These are phyloP conservation scores for Pleurotus ostreatus DNA, from an alignment of 768 basidiomycete genomes.

Conservation along the genomic window DNA sequence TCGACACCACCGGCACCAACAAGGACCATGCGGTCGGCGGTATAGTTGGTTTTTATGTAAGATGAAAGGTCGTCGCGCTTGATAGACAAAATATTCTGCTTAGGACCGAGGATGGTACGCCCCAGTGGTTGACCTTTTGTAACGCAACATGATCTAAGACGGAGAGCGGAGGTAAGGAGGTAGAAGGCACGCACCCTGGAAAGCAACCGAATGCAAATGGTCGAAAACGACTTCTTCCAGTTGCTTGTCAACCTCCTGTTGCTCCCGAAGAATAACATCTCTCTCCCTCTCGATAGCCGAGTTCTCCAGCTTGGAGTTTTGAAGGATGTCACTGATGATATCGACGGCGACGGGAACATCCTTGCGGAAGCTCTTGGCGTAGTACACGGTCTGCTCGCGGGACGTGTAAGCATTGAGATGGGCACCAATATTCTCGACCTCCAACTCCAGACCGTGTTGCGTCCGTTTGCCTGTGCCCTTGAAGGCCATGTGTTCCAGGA, in stretches of 20 bases:
- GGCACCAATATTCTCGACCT: slow-evolving; percentile 97
- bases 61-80: slow-evolving; percentile 80
- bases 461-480: slow-evolving; percentile 88
- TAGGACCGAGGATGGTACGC: slow-evolving; percentile 95
- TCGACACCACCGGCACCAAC: slow-evolving; percentile 96
- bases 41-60: slow-evolving; percentile 98
- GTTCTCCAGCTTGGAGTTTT: slow-evolving; percentile 90
- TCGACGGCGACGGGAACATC: slow-evolving; percentile 89
- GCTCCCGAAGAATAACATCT: slow-evolving; percentile 94
- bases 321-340: slow-evolving; percentile 97
- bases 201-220: slow-evolving; percentile 94
- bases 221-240: slow-evolving; percentile 98
- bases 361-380: slow-evolving; percentile 97
- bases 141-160: slow-evolving; percentile 4
- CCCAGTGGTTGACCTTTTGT: slow-evolving; percentile 85
- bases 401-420: slow-evolving; percentile 99
- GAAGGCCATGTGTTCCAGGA: slow-evolving; percentile 98
- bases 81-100: slow-evolving; percentile 94
- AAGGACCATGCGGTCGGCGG: slow-evolving; percentile 97
- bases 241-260: slow-evolving; percentile 99
- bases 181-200: slow-evolving; percentile 67
- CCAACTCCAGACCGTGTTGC: slow-evolving; percentile 89
- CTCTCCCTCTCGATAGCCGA: slow-evolving; percentile 91
- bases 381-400: slow-evolving; percentile 98
- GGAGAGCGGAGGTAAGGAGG: slow-evolving; percentile 10